Percentiles rank a stretch among this genome's conserved stretches.
Evolutionary conservation across 164 flowering plant species (phyloP).

Genomic region (Aristolochia contorta): DNA sequence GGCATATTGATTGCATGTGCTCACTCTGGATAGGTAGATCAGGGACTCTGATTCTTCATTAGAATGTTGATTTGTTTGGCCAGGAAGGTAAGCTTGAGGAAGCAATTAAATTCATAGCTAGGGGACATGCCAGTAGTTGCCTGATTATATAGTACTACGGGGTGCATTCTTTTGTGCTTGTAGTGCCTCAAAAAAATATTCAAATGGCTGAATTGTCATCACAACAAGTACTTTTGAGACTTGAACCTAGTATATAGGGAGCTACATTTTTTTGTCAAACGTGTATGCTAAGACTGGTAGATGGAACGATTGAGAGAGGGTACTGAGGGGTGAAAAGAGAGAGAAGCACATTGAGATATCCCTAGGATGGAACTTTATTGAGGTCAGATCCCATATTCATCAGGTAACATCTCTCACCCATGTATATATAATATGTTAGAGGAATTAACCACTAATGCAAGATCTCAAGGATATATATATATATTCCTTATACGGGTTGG

Average conservation of each 20-base stretch:
- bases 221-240: slow-evolving; percentile 32
- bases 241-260: slow-evolving; percentile 41
- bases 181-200: slow-evolving; percentile 35
- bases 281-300: slow-evolving; percentile 33
- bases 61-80: slow-evolving; percentile 39
- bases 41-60: slow-evolving; percentile 33
- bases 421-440: slow-evolving; percentile 24
- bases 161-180: slow-evolving; percentile 54
- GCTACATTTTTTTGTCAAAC: slow-evolving; percentile 38
- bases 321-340: slow-evolving; percentile 32
- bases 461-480: slow-evolving; percentile 27
- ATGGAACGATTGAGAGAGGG: slow-evolving; percentile 41
- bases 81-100: slow-evolving; percentile 39
- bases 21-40: slow-evolving; percentile 39
- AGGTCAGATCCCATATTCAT: slow-evolving; percentile 28
- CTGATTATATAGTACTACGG: slow-evolving; percentile 54
- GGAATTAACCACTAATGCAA: slow-evolving; percentile 22
- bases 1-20: slow-evolving; percentile 40
- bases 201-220: slow-evolving; percentile 35
- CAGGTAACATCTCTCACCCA: slow-evolving; percentile 26
- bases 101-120: slow-evolving; percentile 34
- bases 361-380: slow-evolving; percentile 48
- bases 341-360: slow-evolving; percentile 23
- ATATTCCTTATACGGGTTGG: slow-evolving; percentile 41
- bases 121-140: slow-evolving; percentile 31